Percentiles rank a stretch among this genome's conserved stretches.
These are phyloP conservation scores for Colletotrichum tropicale DNA, from an alignment of 2,329 filamentous ascomycete genomes.

Conservation along the genomic window DNA sequence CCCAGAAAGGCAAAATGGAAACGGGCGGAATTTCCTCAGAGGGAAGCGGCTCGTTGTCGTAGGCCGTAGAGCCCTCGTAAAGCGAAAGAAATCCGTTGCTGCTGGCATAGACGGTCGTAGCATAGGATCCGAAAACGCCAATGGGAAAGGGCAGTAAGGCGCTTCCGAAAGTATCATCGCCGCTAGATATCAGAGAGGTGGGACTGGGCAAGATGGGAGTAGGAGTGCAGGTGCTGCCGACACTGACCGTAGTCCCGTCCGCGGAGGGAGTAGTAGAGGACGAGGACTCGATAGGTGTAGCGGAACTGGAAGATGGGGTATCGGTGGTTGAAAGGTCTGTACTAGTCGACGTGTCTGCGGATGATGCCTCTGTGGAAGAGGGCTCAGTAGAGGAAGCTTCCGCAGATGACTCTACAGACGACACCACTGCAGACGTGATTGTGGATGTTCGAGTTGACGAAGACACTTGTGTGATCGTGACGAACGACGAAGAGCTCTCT, in stretches of 20 bases:
- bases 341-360: background rate
- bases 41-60: background rate
- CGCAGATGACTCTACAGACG: background rate
- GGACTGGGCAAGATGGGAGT: background rate
- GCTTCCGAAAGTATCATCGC: background rate
- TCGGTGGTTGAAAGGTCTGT: background rate
- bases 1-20: background rate
- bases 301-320: background rate
- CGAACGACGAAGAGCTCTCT: background rate
- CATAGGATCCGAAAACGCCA: background rate
- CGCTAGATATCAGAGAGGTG: background rate
- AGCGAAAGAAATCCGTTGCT: background rate
- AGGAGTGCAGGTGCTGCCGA: background rate
- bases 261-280: background rate
- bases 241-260: background rate
- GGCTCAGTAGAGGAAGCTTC: background rate
- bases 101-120: background rate
- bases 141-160: background rate
- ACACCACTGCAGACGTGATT: background rate
- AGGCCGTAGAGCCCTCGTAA: too few species aligned
- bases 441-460: background rate
- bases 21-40: background rate
- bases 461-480: background rate
- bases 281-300: background rate
- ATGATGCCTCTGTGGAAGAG: background rate